Conservation (phyloP, 441 rosid species). For the Isatis lusitanica region DNA sequence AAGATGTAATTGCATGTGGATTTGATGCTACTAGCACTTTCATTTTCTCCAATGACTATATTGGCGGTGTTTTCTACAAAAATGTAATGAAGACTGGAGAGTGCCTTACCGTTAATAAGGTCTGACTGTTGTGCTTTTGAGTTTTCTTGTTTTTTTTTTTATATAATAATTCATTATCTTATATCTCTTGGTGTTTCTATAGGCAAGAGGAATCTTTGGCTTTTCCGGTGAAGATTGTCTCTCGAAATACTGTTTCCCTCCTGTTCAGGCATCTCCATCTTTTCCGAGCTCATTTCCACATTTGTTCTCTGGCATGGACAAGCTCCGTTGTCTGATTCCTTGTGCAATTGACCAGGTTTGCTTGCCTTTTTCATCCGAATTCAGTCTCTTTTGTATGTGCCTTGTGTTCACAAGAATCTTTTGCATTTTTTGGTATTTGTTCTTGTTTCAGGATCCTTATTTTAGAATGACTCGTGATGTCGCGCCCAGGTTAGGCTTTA, state of each 20-base stretch:
- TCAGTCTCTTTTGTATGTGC: constrained; percentile 54
- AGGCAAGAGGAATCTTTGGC: constrained; percentile 82
- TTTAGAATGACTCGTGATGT: constrained; percentile 97
- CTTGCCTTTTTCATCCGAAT: no score
- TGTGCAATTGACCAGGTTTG: constrained; percentile 77
- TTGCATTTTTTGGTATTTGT: no score
- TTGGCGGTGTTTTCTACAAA: constrained; percentile 86
- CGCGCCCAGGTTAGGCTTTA: constrained; percentile 87
- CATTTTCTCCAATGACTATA: constrained; percentile 84
- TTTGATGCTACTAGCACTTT: constrained; percentile 79
- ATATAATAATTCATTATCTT: no score
- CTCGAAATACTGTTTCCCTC: constrained; percentile 94
- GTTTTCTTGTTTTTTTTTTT: no score
- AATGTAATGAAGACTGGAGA: constrained; percentile 82
- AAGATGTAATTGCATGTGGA: constrained; percentile 93
- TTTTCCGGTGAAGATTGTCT: constrained; percentile 83
- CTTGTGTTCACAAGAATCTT: constrained; percentile 51
- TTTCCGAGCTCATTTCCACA: constrained; percentile 92
- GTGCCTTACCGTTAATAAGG: constrained; percentile 82
- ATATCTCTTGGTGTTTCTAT: no score
- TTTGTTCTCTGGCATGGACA: constrained; percentile 63
- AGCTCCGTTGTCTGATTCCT: constrained; percentile 86
- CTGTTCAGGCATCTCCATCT: constrained; percentile 88
- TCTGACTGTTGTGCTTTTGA: no score
- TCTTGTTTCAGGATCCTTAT: constrained; percentile 76